Conservation (phyloP, 139 green algal genomes). For the Coccomyxa sp. region DNA sequence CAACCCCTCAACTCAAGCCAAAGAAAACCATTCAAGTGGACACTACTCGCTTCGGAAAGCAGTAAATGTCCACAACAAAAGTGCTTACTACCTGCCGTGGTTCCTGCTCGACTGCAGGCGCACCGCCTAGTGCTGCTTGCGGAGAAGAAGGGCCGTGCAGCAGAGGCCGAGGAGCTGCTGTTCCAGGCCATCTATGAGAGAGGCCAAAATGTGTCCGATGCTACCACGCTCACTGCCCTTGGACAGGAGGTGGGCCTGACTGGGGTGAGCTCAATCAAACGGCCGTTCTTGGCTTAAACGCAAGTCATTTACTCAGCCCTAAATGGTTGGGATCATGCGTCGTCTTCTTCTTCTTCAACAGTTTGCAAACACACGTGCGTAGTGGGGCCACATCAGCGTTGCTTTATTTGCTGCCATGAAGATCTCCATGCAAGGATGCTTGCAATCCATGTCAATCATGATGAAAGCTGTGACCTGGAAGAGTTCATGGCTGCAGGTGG, state of each 20-base stretch:
- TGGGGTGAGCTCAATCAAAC: neutral
- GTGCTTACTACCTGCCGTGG: too few species aligned
- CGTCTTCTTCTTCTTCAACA: neutral
- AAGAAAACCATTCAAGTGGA: too few species aligned
- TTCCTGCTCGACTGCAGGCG: neutral
- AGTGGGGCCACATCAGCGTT: neutral
- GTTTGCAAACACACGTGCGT: neutral
- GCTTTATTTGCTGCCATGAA: neutral
- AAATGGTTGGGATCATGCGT: neutral
- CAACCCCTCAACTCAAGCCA: too few species aligned
- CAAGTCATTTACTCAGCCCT: too few species aligned
- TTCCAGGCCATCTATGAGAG: constrained; percentile 16
- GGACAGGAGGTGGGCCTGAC: neutral
- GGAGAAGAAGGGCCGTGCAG: constrained; percentile 7
- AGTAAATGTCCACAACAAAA: too few species aligned
- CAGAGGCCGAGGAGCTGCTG: constrained; percentile 7
- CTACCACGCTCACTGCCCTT: neutral
- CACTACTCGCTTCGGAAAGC: too few species aligned
- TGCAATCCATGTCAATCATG: too few species aligned
- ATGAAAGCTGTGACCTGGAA: too few species aligned
- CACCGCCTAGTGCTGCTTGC: constrained; percentile 19
- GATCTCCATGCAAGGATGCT: neutral
- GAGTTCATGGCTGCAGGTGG: neutral
- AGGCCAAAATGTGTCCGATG: neutral
- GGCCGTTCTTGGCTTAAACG: too few species aligned